Evolutionary conservation across 164 flowering plant species (phyloP).

Genomic region (Brasenia schreberi): DNA sequence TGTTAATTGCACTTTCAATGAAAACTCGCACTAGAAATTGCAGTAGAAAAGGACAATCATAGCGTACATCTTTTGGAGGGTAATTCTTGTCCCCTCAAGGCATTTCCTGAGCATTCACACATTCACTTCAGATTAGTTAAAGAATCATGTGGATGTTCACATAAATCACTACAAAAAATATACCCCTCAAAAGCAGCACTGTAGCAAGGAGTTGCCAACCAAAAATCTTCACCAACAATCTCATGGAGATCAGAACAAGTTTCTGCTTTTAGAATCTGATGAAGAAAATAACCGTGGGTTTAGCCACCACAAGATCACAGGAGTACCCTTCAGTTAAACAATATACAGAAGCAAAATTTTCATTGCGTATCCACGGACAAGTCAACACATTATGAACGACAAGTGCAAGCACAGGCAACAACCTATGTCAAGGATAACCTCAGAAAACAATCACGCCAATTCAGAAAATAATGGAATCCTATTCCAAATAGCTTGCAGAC

Average conservation of each 20-base stretch:
- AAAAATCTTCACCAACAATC: constrained; percentile 78
- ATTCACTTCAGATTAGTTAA: constrained; percentile 3
- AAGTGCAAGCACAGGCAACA: no score
- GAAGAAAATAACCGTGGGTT: background rate
- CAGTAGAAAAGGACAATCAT: background rate
- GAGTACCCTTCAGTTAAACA: no score
- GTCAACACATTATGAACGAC: no score
- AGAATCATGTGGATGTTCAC: background rate
- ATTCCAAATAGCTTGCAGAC: no score
- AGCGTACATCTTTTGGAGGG: constrained; percentile 54
- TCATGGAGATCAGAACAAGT: constrained; percentile 68
- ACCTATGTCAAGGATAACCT: no score
- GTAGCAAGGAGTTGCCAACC: constrained; percentile 84
- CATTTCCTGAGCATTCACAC: constrained; percentile 50
- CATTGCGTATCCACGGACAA: no score
- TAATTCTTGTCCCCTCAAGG: constrained; percentile 91
- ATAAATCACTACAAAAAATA: background rate
- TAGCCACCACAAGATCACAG: background rate
- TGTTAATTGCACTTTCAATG: background rate
- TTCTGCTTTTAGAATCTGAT: constrained; percentile 57
- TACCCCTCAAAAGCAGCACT: constrained; percentile 90
- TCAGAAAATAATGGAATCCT: no score
- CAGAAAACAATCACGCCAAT: no score
- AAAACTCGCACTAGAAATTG: background rate
- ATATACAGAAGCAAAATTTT: no score